Conservation (phyloP, 305 asterid genomes). For the Withania somnifera region DNA sequence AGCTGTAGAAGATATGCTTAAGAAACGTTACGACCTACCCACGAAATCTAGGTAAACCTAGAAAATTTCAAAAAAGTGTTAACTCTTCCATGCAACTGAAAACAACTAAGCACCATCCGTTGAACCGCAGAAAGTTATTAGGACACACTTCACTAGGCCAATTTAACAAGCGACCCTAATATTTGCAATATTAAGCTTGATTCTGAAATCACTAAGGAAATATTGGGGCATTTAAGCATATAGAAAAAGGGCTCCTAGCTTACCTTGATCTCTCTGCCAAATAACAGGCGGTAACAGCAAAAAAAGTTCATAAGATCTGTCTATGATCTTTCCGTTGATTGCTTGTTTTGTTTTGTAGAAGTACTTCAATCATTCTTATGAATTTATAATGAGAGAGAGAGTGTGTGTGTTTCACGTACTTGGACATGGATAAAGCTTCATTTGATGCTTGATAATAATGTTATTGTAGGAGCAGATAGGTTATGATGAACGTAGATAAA, state of each 20-base stretch:
- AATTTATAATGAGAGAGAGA: background rate
- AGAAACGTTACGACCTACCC: background rate
- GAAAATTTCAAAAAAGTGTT: background rate
- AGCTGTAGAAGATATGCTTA: constrained; percentile 1
- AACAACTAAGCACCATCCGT: background rate
- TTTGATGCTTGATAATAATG: background rate
- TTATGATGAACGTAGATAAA: background rate
- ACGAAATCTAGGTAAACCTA: background rate
- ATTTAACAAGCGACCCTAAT: background rate
- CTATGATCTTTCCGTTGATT: background rate
- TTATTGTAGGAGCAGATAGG: background rate
- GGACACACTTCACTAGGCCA: background rate
- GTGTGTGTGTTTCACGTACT: background rate
- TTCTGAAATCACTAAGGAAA: background rate
- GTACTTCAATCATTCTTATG: background rate
- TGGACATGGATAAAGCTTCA: background rate
- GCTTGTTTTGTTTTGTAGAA: background rate
- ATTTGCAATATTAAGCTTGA: background rate
- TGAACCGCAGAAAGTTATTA: background rate
- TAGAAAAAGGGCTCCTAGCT: background rate
- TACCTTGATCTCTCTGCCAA: background rate
- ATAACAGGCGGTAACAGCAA: background rate
- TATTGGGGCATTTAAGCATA: background rate
- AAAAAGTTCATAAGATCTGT: background rate
- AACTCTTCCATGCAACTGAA: background rate